Evolutionary conservation across 495 filamentous ascomycete genomes (phyloP).

Genomic region (Lasiosphaeria miniovina): DNA sequence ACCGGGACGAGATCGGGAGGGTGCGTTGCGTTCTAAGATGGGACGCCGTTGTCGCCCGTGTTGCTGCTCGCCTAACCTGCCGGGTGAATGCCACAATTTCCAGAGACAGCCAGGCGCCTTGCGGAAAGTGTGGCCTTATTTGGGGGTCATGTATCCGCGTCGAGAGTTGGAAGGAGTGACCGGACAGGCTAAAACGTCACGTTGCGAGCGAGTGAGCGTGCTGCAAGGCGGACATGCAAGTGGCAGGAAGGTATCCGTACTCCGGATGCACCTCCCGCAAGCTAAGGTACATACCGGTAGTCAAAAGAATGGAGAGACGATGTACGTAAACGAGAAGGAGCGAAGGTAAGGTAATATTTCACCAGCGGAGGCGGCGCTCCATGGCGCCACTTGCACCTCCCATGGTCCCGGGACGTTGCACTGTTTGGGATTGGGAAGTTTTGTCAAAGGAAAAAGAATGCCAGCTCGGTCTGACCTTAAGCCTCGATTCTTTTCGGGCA

Average conservation of each 20-base stretch:
- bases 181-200: neutral
- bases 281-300: no score
- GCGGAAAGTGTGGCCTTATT: neutral
- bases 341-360: neutral
- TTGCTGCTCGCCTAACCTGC: neutral
- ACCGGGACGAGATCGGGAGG: neutral
- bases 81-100: neutral
- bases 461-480: neutral
- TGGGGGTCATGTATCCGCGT: neutral
- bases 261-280: no score
- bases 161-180: slow-evolving; percentile 1
- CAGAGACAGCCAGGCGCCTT: neutral
- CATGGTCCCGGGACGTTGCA: neutral
- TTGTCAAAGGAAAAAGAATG: neutral
- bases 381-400: neutral
- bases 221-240: no score
- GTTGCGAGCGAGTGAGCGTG: no score
- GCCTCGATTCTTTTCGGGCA: neutral
- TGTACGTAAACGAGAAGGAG: neutral
- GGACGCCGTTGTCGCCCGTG: neutral
- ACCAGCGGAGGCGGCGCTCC: neutral
- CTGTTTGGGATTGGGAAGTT: neutral
- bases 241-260: no score
- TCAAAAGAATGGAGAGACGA: neutral
- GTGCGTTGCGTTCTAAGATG: no score